phyloP scores from a whole-genome alignment of 129 eudicot species.

The Lactuca saligna region DNA sequence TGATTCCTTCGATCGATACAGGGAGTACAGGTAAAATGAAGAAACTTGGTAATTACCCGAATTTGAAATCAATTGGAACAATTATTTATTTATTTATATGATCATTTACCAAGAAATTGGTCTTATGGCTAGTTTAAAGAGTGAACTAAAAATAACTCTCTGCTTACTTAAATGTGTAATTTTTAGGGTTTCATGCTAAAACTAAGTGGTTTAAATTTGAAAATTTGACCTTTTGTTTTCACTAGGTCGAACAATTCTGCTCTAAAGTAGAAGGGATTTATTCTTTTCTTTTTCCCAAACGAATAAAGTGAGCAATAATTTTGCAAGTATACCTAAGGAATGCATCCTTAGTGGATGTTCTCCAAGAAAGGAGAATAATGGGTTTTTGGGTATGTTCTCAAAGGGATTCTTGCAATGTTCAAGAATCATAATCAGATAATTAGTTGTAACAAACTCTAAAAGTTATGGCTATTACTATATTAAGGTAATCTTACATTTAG shows the following conservation, averaged over 20 bases:
- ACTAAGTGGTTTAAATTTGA: background rate
- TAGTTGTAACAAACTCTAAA: background rate
- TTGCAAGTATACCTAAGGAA: constrained; percentile 9
- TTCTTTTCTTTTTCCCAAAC: background rate
- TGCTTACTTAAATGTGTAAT: background rate
- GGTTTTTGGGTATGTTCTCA: constrained; percentile 4
- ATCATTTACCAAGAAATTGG: no score
- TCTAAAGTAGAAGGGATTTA: constrained; percentile 26
- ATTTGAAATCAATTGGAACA: constrained; percentile 2
- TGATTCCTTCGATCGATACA: constrained; percentile 90
- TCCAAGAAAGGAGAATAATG: background rate
- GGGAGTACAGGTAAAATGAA: constrained; percentile 66
- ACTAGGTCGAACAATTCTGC: constrained; percentile 13
- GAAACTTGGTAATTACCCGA: background rate
- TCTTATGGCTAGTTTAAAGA: no score
- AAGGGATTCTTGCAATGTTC: background rate
- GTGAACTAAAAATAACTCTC: background rate
- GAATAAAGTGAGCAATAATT: constrained; percentile 19
- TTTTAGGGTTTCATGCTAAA: background rate
- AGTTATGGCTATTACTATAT: background rate
- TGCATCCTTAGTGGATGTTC: constrained; percentile 10
- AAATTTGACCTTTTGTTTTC: background rate
- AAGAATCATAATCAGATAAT: background rate
- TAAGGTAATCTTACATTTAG: background rate
- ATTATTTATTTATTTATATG: no score